Evolutionary conservation across 139 green algal genomes (phyloP).

Genomic region (Nannochloris sp.): DNA sequence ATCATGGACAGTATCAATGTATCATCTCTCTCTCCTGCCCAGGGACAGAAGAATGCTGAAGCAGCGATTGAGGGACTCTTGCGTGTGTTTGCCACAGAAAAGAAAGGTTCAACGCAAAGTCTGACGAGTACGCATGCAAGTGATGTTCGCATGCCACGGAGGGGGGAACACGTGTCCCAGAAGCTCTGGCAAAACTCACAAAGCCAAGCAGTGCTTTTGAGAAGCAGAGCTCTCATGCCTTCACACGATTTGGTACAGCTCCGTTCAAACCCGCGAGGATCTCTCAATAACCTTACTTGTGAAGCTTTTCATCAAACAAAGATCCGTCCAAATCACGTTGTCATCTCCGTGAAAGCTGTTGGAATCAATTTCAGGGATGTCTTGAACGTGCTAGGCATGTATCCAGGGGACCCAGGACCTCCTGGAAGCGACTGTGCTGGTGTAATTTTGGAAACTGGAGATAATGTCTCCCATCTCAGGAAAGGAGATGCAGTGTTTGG

Average conservation of each 20-base stretch:
- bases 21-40: neutral
- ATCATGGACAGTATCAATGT: neutral
- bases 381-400: conserved; percentile 46
- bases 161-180: no score
- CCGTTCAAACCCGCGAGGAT: conserved; percentile 37
- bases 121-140: neutral
- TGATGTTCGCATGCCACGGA: neutral
- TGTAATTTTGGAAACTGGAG: conserved; percentile 7
- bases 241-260: conserved; percentile 25
- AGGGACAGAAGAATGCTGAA: neutral
- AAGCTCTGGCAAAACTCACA: neutral
- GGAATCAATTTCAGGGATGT: conserved; percentile 55
- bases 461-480: neutral
- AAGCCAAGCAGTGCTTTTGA: conserved; percentile 6
- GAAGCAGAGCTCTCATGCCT: conserved; percentile 10
- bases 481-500: conserved; percentile 52
- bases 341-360: conserved; percentile 38
- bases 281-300: conserved; percentile 43
- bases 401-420: conserved; percentile 32
- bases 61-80: conserved; percentile 26
- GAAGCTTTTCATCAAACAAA: conserved; percentile 10
- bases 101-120: neutral
- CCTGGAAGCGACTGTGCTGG: conserved; percentile 37
- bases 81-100: conserved; percentile 22
- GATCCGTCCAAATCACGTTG: conserved; percentile 7